Conservation (phyloP, 805 yeast species). For the Metschnikowia lunata region DNA sequence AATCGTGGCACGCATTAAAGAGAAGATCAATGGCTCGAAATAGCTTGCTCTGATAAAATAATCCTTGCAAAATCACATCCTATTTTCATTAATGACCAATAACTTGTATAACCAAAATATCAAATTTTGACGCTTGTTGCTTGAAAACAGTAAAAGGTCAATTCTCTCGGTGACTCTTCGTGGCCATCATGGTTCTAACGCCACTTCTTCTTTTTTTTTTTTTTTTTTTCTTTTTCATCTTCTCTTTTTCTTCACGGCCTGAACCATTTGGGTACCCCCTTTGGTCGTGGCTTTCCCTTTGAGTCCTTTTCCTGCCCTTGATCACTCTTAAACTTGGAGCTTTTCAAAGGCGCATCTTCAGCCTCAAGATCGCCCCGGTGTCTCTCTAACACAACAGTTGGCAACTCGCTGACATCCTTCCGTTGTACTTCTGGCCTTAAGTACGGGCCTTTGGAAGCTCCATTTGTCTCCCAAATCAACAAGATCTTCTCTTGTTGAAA, state of each 20-base stretch:
- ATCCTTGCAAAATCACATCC: no score
- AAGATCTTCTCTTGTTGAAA: slow-evolving; percentile 29
- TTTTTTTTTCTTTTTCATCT: no score
- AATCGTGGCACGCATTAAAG: no score
- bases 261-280: slow-evolving; percentile 19
- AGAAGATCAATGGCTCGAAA: no score
- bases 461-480: slow-evolving; percentile 34
- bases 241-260: not conserved
- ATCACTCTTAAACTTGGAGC: not conserved
- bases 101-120: no score
- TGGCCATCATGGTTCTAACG: no score
- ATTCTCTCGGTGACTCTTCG: no score
- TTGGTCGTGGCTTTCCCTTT: slow-evolving; percentile 1
- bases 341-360: slow-evolving; percentile 14
- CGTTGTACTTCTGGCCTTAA: slow-evolving; percentile 18
- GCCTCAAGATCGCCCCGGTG: slow-evolving; percentile 31
- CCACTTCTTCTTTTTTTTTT: no score
- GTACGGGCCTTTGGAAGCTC: slow-evolving; percentile 23
- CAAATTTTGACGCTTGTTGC: no score
- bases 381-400: slow-evolving; percentile 33
- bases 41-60: no score
- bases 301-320: not conserved
- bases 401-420: slow-evolving; percentile 28
- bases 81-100: no score
- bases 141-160: no score